Evolutionary conservation across 208 protist species (phyloP), one percentile per base, ranked within the genome.

Genomic region (Acanthamoeba culbertsoni): DNA sequence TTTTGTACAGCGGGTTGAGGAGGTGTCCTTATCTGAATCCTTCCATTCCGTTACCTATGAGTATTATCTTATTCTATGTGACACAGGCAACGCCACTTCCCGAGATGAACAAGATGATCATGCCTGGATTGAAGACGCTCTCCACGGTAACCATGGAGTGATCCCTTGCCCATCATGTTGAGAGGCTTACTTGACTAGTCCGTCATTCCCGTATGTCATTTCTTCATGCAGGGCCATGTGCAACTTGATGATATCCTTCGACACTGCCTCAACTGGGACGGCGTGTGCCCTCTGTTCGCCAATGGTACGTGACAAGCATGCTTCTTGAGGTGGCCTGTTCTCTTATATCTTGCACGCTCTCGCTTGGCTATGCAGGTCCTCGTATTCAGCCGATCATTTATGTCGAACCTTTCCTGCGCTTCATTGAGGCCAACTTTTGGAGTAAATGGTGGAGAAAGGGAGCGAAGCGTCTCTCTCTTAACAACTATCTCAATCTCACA

Each of bases 191-290:
- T 84, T 3, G n/a, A 26, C n/a, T 40, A 23, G 26, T 26, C 28
- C 28, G 8, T 31, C 33, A 18, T 51, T 86, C 3, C 48, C 45
- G 14, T 33, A 77, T 4, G 14, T 77, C 3, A 23, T 86, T 33
- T 68, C n/a, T 68, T 26, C 53, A n/a, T n/a, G n/a, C 51, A 90
- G 82, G 82, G 82, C 33, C 82, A 90, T 28, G 53, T 90, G 16
- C 82, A 90, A n/a, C 46, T 90, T 35, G 51, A 59, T 26, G 37
- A 59, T 42, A n/a, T 90, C 28, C 20, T 90, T 14, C 82, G 57
- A 4, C 82, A 90, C 33, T 90, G 51, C 40, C 82, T 90, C n/a
- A 90, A 90, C 42, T 90, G 82, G 82, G 82, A 90, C n/a, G 82
- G 82, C 23, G 57, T 90, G 33, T 90, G 82, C 18, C 82, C 82